Conservation (phyloP, 106 monocot genomes). For the Phalaenopsis equestris region DNA sequence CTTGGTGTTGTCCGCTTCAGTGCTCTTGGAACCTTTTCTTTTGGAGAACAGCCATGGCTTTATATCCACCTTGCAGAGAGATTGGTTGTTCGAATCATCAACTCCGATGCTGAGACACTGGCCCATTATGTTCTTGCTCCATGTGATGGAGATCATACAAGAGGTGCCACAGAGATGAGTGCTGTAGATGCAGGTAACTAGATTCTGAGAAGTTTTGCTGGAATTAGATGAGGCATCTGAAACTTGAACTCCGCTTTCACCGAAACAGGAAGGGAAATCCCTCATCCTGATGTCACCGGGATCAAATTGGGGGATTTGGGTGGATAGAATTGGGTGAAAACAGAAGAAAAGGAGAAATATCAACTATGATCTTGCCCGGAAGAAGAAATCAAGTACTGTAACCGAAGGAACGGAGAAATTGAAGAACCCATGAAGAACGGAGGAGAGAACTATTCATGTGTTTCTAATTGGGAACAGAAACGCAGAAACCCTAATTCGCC, state of each 20-base stretch:
- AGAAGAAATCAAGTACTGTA: not conserved
- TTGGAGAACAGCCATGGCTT: constrained; percentile 87
- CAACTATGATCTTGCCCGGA: not conserved
- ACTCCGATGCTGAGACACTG: constrained; percentile 52
- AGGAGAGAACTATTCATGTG: too few species aligned
- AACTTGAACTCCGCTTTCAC: constrained; percentile 73
- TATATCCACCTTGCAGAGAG: constrained; percentile 40
- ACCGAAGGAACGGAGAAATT: not conserved
- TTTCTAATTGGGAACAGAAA: not conserved
- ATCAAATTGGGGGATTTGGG: not conserved
- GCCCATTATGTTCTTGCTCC: constrained; percentile 70
- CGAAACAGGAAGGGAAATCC: constrained; percentile 83
- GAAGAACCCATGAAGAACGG: not conserved
- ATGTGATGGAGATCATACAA: constrained; percentile 44
- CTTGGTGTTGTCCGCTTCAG: constrained; percentile 29
- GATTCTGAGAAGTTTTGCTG: constrained; percentile 36
- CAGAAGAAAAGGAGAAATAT: not conserved
- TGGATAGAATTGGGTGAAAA: not conserved
- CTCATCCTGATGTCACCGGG: constrained; percentile 34
- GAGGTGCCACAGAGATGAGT: constrained; percentile 23
- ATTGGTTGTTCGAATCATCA: constrained; percentile 33
- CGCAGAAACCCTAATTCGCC: not conserved
- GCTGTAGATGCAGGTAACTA: constrained; percentile 60
- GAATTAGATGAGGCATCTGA: constrained; percentile 39
- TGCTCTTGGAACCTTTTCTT: constrained; percentile 55